Conservation (phyloP, 2,329 filamentous ascomycete genomes). For the Diplodia seriata region DNA sequence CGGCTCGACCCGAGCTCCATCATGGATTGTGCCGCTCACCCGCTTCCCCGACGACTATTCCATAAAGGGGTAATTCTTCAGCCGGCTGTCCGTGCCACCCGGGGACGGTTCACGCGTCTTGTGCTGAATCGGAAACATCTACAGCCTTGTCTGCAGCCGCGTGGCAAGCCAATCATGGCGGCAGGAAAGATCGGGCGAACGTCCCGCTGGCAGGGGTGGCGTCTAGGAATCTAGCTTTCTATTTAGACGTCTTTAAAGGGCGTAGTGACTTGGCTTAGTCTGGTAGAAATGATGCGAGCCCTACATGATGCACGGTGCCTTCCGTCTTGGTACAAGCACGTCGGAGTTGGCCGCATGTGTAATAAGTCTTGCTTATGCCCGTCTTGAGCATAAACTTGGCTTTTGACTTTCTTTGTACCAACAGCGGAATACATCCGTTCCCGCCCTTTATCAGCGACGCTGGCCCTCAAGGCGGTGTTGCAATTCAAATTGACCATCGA, state of each 20-base stretch:
- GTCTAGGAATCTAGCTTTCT: background rate
- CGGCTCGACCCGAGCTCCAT: background rate
- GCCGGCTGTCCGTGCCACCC: background rate
- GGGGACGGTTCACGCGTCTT: background rate
- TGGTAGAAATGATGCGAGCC: background rate
- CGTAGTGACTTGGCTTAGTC: background rate
- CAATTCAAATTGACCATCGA: no score
- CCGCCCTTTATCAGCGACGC: no score
- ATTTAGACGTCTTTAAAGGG: background rate
- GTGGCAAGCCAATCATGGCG: background rate
- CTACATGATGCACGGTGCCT: background rate
- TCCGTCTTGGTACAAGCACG: background rate
- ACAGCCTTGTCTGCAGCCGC: background rate
- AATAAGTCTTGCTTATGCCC: background rate
- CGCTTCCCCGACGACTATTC: conserved; percentile 3
- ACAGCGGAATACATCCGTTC: no score
- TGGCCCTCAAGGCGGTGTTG: no score
- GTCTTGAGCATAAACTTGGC: no score
- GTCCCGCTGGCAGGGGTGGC: background rate
- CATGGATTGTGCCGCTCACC: background rate
- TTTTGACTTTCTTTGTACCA: no score
- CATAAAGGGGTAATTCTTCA: background rate
- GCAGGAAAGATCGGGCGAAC: background rate
- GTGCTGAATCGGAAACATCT: background rate
- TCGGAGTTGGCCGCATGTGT: background rate